These are phyloP conservation scores for Orbilia oligospora DNA, from an alignment of 2,329 filamentous ascomycete species.

Conservation along the genomic window DNA sequence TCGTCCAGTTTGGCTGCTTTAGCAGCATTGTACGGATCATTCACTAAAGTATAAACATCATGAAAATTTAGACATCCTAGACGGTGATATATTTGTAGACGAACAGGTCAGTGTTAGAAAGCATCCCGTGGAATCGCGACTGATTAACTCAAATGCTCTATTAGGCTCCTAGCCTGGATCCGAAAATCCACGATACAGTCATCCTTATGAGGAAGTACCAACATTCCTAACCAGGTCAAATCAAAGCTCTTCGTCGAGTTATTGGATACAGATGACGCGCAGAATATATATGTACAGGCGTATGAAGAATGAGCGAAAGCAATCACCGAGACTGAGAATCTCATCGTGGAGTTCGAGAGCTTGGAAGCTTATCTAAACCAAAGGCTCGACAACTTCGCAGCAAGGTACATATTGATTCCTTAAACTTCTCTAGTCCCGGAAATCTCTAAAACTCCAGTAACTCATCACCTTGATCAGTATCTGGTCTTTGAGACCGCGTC, in stretches of 20 bases:
- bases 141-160: too few relatives aligned
- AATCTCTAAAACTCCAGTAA: too few relatives aligned
- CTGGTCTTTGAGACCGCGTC: too few relatives aligned
- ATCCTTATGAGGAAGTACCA: conserved; percentile 20
- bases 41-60: too few relatives aligned
- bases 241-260: conserved; percentile 24
- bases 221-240: conserved; percentile 25
- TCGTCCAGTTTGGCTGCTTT: too few relatives aligned
- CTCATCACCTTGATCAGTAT: too few relatives aligned
- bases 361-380: conserved; percentile 28
- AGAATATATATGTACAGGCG: neutral
- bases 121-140: too few relatives aligned
- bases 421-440: too few relatives aligned
- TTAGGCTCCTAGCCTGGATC: conserved; percentile 1
- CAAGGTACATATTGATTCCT: conserved; percentile 11
- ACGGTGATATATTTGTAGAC: conserved; percentile 25
- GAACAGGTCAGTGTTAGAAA: conserved; percentile 2
- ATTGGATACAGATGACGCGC: conserved; percentile 6
- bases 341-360: conserved; percentile 19
- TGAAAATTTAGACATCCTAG: conserved; percentile 18
- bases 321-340: conserved; percentile 1
- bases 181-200: neutral
- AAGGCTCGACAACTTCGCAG: conserved; percentile 23
- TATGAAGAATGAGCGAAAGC: conserved; percentile 25
- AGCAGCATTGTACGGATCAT: too few relatives aligned